Base-by-base conservation (phyloP, 257 asterid genomes). In the Orobanche coerulescens region DNA sequence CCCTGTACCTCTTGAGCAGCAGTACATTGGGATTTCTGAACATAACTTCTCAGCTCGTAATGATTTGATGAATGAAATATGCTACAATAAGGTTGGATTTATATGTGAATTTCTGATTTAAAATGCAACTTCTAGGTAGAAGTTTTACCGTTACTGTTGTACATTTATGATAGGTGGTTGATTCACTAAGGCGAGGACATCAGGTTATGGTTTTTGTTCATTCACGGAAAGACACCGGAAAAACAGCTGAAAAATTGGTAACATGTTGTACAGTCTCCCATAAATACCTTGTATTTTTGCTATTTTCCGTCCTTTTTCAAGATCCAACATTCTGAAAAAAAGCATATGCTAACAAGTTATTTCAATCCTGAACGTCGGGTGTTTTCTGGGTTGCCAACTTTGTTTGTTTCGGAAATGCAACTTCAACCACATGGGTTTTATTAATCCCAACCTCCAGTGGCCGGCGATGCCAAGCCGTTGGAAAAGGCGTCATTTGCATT, bases 121-220 rank as follows among this genome's bases (percentile, higher is more conserved):
- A 49, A 33, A 53, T 52, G 30, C 61, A 30, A 66, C 54, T 40
- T 18, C 55, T 4, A n/a, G 42, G 54, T 14, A 39, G 28, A 51
- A 61, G 47, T 61, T 70, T 47, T 50, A 67, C 24, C 42, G 14
- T 14, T 65, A 64, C 5, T 33, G 5, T 60, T 59, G 18, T 58
- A 50, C 30, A 69, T 71, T 37, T 33, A 58, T 28, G 26, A 19
- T 78, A 92, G 98, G 94, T 92, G 57, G 84, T 75, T 67, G 97
- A 88, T 78, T 88, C 98, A 61, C 60, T 92, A 52, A 77, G 82
- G 79, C 87, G 80, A 69, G 97, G 95, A 58, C 94, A 92, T 46
- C 98, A 92, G 78, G 97, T 86, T 48, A 92, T 92, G 98, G 95
- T 92, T 66, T 92, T 92, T 74, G 98, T 92, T 69, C 98, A 92